Evolutionary conservation across 768 basidiomycete genomes (phyloP).

Genomic region (Agaricus blazei): DNA sequence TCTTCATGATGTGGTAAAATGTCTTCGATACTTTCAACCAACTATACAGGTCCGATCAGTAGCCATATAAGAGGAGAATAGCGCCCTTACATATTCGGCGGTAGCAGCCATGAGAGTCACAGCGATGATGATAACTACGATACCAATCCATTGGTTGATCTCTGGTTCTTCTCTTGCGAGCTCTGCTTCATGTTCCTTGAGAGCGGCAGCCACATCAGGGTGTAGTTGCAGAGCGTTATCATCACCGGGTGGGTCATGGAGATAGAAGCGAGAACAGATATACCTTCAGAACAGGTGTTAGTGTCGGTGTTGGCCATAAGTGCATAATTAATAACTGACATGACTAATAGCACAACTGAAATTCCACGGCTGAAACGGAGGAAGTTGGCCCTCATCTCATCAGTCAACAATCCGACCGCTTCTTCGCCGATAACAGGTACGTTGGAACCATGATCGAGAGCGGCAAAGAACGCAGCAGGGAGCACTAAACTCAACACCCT

Average conservation of each 20-base stretch:
- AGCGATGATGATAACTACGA: constrained; percentile 43
- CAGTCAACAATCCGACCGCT: constrained; percentile 28
- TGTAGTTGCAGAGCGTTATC: constrained; percentile 36
- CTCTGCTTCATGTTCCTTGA: constrained; percentile 33
- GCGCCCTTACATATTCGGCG: constrained; percentile 56
- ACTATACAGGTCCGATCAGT: constrained; percentile 24
- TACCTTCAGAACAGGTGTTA: constrained; percentile 36
- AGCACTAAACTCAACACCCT: constrained; percentile 62
- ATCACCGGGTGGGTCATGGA: constrained; percentile 67
- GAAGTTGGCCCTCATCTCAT: constrained; percentile 39
- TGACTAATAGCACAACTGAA: constrained; percentile 53
- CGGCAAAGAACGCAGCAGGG: constrained; percentile 66
- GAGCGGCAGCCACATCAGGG: constrained; percentile 39
- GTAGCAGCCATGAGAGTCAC: constrained; percentile 64
- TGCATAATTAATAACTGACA: constrained; percentile 33
- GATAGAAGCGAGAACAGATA: constrained; percentile 59
- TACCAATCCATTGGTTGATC: constrained; percentile 60
- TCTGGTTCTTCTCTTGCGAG: constrained; percentile 41
- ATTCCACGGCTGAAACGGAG: constrained; percentile 63
- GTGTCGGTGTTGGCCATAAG: neutral
- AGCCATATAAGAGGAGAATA: neutral
- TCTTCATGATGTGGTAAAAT: constrained; percentile 42
- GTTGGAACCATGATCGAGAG: constrained; percentile 27
- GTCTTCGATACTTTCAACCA: constrained; percentile 60
- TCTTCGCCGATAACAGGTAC: constrained; percentile 13